These are phyloP conservation scores for Coniella lustricola DNA, from an alignment of 2,329 filamentous ascomycete genomes.

Conservation along the genomic window DNA sequence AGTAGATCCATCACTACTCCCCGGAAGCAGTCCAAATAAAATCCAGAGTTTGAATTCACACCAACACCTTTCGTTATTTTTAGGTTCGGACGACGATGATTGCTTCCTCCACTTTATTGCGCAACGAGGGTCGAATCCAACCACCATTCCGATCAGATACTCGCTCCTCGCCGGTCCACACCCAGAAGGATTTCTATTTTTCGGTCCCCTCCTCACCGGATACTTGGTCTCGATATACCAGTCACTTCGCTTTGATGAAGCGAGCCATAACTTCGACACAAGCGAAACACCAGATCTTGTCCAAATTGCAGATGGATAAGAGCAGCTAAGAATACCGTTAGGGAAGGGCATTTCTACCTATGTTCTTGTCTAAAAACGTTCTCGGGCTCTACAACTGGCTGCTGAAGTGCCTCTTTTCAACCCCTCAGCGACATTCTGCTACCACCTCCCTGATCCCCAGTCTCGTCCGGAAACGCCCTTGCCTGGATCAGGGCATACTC, in stretches of 20 bases:
- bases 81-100: constrained; percentile 96
- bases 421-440: neutral
- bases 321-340: neutral
- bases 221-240: constrained; percentile 17
- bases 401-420: constrained; percentile 2
- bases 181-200: constrained; percentile 8
- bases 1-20: constrained; percentile 60
- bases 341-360: constrained; percentile 12
- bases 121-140: constrained; percentile 10
- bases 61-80: constrained; percentile 61
- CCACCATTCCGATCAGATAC: constrained; percentile 8
- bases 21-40: constrained; percentile 60
- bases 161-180: constrained; percentile 13
- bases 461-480: too few species aligned
- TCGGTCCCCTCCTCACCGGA: constrained; percentile 17
- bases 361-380: constrained; percentile 10
- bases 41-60: constrained; percentile 64
- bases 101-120: constrained; percentile 19
- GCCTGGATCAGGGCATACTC: neutral
- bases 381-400: constrained; percentile 1
- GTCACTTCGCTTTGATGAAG: constrained; percentile 19
- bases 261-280: neutral
- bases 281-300: neutral
- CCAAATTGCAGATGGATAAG: constrained; percentile 1
- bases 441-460: neutral